phyloP scores from a whole-genome alignment of 176 grass and related monocot genomes.

The Aegilops longissima region DNA sequence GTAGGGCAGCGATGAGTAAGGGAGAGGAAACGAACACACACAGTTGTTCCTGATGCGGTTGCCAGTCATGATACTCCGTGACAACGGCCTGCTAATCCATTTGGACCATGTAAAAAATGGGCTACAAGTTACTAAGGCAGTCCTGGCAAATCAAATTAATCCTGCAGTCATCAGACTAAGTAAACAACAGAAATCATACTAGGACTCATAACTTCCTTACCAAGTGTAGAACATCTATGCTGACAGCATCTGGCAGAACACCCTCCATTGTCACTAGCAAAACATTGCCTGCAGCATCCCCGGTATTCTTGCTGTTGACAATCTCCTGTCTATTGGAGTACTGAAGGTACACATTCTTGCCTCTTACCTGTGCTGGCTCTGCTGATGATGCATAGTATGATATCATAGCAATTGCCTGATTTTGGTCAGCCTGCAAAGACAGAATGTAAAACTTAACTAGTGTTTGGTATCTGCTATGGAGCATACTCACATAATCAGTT shows the following conservation, averaged over 20 bases:
- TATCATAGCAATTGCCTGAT: constrained; percentile 88
- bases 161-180: constrained; percentile 45
- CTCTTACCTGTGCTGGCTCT: constrained; percentile 91
- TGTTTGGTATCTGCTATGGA: not conserved
- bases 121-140: constrained; percentile 63
- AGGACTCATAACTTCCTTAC: constrained; percentile 53
- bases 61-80: constrained; percentile 82
- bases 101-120: constrained; percentile 58
- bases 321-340: constrained; percentile 97
- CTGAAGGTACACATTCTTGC: constrained; percentile 95
- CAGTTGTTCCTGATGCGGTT: constrained; percentile 77
- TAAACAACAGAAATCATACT: constrained; percentile 33
- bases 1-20: constrained; percentile 61
- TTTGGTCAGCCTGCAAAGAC: constrained; percentile 70
- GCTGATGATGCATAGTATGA: constrained; percentile 88
- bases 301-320: constrained; percentile 73
- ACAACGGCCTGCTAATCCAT: constrained; percentile 76
- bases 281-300: constrained; percentile 73
- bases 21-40: constrained; percentile 84
- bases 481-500: not conserved
- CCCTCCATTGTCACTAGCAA: constrained; percentile 84
- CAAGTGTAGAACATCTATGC: constrained; percentile 94
- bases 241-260: constrained; percentile 85
- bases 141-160: constrained; percentile 47
- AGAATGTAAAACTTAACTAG: not conserved